Percentiles rank a stretch among this genome's conserved stretches.
These are phyloP conservation scores for Candida sp. DNA, from an alignment of 1,139 yeast species.

Conservation along the genomic window DNA sequence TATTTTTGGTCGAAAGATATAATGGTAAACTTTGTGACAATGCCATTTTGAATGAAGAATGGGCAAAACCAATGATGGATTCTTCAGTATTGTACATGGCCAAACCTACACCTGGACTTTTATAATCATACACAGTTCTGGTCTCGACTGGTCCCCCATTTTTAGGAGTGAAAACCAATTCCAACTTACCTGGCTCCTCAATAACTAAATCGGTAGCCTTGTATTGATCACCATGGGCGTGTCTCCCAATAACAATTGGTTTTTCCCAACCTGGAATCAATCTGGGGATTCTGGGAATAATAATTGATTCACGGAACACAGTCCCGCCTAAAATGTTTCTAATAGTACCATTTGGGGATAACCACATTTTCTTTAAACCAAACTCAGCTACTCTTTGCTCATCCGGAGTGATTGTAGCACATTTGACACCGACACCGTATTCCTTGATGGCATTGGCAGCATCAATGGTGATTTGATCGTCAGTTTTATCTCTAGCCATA, in stretches of 20 bases:
- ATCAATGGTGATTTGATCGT: slow-evolving; percentile 70
- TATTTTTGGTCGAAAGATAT: slow-evolving; percentile 74
- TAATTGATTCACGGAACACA: slow-evolving; percentile 81
- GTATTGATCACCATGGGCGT: slow-evolving; percentile 83
- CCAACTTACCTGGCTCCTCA: slow-evolving; percentile 66
- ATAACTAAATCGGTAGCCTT: slow-evolving; percentile 74
- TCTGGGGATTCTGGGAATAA: slow-evolving; percentile 73
- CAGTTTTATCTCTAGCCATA: slow-evolving; percentile 65
- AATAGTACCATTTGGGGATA: slow-evolving; percentile 82
- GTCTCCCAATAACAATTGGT: slow-evolving; percentile 84
- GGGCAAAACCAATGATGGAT: slow-evolving; percentile 76
- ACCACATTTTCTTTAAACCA: slow-evolving; percentile 77
- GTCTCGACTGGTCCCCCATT: slow-evolving; percentile 53
- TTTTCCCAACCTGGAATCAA: slow-evolving; percentile 76
- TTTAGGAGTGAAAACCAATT: slow-evolving; percentile 60
- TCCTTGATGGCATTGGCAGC: slow-evolving; percentile 74
- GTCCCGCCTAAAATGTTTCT: slow-evolving; percentile 82
- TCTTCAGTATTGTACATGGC: slow-evolving; percentile 85
- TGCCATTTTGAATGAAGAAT: slow-evolving; percentile 75
- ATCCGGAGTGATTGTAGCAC: slow-evolving; percentile 87
- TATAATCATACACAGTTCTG: slow-evolving; percentile 56
- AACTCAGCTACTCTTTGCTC: slow-evolving; percentile 79
- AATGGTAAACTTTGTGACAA: slow-evolving; percentile 61
- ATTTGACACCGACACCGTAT: slow-evolving; percentile 79
- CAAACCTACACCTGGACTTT: slow-evolving; percentile 69